A percentile compares a stretch with the other conserved stretches of the same genome.
Evolutionary conservation across 2,329 filamentous ascomycete genomes (phyloP).

Genomic region (Fusarium chuoi): DNA sequence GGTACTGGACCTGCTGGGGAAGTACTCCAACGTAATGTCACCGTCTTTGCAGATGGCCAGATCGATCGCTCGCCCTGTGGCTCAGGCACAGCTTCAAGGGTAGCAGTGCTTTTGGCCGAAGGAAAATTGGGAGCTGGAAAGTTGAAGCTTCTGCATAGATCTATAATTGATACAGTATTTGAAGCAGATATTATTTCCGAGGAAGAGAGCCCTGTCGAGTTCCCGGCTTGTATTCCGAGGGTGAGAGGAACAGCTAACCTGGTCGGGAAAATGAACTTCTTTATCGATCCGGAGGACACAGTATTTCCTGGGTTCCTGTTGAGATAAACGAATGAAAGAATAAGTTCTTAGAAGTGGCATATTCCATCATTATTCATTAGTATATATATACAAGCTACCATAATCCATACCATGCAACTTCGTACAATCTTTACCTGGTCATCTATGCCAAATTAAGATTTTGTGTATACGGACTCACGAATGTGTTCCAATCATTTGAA

Average conservation of each 20-base stretch:
- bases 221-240: constrained; percentile 31
- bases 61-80: constrained; percentile 43
- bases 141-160: constrained; percentile 10
- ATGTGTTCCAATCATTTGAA: constrained; percentile 42
- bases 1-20: neutral
- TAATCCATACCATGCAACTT: neutral
- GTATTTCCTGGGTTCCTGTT: constrained; percentile 30
- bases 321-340: neutral
- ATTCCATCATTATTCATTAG: constrained; percentile 14
- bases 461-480: constrained; percentile 43
- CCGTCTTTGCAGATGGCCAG: constrained; percentile 43
- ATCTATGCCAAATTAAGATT: constrained; percentile 42
- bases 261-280: constrained; percentile 32
- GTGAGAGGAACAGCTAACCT: constrained; percentile 24
- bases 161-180: constrained; percentile 19
- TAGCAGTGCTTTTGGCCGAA: constrained; percentile 20
- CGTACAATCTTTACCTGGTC: neutral
- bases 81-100: constrained; percentile 38
- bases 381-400: neutral
- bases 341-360: fast-evolving
- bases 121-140: neutral
- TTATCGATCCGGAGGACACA: constrained; percentile 21
- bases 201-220: constrained; percentile 18
- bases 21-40: constrained; percentile 33
- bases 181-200: constrained; percentile 27